Percentiles rank a stretch among this genome's conserved stretches.
Conservation (phyloP, 257 asterid species). For the Scutellaria galericulata region DNA sequence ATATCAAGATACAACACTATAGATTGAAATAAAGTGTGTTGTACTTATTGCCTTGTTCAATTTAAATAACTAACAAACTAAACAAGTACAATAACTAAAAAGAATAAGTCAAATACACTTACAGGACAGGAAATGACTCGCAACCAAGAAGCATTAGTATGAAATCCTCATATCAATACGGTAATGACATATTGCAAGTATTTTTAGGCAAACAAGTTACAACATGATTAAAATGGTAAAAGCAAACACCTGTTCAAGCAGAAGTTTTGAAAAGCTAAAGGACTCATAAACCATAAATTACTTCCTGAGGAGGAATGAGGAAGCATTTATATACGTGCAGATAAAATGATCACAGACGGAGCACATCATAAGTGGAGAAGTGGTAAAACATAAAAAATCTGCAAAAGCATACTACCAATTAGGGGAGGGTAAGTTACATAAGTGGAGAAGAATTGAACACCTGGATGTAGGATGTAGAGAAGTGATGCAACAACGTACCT, state of each 20-base stretch:
- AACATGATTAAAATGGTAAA: background rate
- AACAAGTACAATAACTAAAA: too few relatives aligned
- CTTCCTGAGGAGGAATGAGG: background rate
- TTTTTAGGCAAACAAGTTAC: constrained; percentile 3
- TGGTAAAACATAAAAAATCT: background rate
- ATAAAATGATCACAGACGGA: background rate
- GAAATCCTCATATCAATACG: too few relatives aligned
- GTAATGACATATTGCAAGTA: too few relatives aligned
- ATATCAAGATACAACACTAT: too few relatives aligned
- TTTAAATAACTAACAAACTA: too few relatives aligned
- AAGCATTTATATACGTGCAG: background rate
- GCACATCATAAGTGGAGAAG: background rate
- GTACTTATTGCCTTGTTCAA: too few relatives aligned
- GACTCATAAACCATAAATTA: background rate
- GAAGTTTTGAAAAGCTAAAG: background rate
- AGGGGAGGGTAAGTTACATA: background rate
- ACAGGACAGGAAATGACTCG: too few relatives aligned
- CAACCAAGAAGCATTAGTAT: too few relatives aligned
- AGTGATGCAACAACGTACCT: too few relatives aligned
- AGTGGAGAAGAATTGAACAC: constrained; percentile 42
- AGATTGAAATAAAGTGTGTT: too few relatives aligned
- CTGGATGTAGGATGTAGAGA: constrained; percentile 49
- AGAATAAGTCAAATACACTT: too few relatives aligned
- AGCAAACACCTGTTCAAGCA: background rate
- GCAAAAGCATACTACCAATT: background rate